Evolutionary conservation across 257 asterid species (phyloP), one percentile per base, ranked within the genome.

Genomic region (Fraxinus cuspidata): DNA sequence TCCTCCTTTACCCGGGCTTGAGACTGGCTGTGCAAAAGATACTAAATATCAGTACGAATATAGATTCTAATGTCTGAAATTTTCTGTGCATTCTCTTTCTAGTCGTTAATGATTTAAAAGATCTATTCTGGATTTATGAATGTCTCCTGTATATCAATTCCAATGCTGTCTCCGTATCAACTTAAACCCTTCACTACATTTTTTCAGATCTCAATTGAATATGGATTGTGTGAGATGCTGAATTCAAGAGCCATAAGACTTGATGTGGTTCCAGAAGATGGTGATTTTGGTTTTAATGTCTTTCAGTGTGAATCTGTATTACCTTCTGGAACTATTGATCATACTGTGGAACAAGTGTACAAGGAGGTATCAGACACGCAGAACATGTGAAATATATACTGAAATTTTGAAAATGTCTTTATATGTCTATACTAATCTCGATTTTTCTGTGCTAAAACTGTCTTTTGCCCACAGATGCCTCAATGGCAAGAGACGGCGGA

Each of bases 181-280:
- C 34, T 63, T 35, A 63, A 63, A 27, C 69, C 35, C 19, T 12
- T 11, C 18, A 63, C 69, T 63, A 6, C 32, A 18, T 32, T 18
- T 53, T 77, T 71, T 80, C 85, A 93, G 98, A 98, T 91, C 34
- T 86, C 99, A 0, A 69, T 95, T 44, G 99, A 95, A 76, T 90
- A 82, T 75, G 99, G 98, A 47, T 82, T 93, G 85, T 95, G 87
- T 77, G 99, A 91, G 87, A 90, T 90, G 96, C 53, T 95, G 92
- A 95, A 93, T 75, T 56, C 86, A 5, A 67, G 73, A 71, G 95
- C 98, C 38, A 86, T 95, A 83, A 85, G 96, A 87, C 83, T 83
- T 70, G 67, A 81, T 13, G 88, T 81, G 78, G 93, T 94, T 73
- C 99, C 98, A 3, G 87, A 89, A 78, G 96, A 95, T 71, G 93